Evolutionary conservation across 2,329 filamentous ascomycete species (phyloP), one percentile per base, ranked within the genome.

Genomic region (Neurospora sp.): DNA sequence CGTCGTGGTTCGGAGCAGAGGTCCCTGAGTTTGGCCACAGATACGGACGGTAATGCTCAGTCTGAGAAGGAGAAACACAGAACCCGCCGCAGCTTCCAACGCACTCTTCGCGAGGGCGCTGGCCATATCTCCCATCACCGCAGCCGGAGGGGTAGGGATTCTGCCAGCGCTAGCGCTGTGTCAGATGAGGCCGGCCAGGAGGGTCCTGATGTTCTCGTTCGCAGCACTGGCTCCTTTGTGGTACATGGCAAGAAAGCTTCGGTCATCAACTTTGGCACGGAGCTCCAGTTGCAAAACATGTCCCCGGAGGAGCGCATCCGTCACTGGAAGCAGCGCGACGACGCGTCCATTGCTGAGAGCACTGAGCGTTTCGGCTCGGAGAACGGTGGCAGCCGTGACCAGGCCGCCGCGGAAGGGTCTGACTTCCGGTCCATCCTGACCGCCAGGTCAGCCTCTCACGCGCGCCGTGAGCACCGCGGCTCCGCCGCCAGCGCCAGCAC

Each of bases 211-310:
- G 89, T 91, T 11, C 84, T 99, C 13, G 84, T 91, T 7, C 89
- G 96, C 67, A 91, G 91, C 13, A 89, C 92, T 13, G 93, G 93
- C 5, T 97, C 93, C 76, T 99, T 99, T 79, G 97, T 96, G 4
- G 90, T 99, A 4, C 96, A 99, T 77, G 95, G 96, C 72, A 99
- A 98, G 83, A 98, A 99, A 80, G 96, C 96, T 2, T 97, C 93
- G 0, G 92, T 99, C 70, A 93, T 99, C 74, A 96, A 93, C n/a
- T 96, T 99, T 78, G 93, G 94, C 9, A 89, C 90, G n/a, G 95
- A 97, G 75, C 90, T 97, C 82, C 90, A 95, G 76, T 90, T 97
- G 83, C 90, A 95, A 76, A 90, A 87, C 71, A 88, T 94, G 80
- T 86, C 90, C 0, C 85, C 89, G 0, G 92, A 95, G 72, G 91